These are phyloP conservation scores for Amanita muscaria DNA, from an alignment of 768 basidiomycete species.

Conservation along the genomic window DNA sequence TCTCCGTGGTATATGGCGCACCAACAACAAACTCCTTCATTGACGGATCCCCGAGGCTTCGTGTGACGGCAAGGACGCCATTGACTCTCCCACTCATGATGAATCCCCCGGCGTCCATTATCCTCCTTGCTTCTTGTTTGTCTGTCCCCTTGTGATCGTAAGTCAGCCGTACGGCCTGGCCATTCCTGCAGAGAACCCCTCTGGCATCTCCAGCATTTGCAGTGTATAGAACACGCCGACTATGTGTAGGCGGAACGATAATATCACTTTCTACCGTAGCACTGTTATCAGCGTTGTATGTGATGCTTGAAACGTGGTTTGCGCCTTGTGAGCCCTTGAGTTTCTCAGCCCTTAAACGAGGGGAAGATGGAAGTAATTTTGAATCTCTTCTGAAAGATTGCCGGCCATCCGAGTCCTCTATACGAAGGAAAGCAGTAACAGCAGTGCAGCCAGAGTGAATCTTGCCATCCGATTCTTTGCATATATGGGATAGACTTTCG, in stretches of 20 bases:
- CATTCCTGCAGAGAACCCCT: constrained; percentile 85
- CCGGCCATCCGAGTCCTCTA: constrained; percentile 72
- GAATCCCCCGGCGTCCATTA: constrained; percentile 96
- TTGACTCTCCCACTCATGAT: constrained; percentile 99
- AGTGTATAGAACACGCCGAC: constrained; percentile 79
- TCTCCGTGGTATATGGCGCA: constrained; percentile 97
- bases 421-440: constrained; percentile 88
- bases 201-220: constrained; percentile 97
- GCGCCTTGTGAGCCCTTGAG: constrained; percentile 16
- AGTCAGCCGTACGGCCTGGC: constrained; percentile 86
- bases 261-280: constrained; percentile 23
- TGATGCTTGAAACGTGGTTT: constrained; percentile 20
- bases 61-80: constrained; percentile 92
- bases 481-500: constrained; percentile 67
- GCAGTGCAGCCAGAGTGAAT: constrained; percentile 97
- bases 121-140: constrained; percentile 94
- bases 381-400: constrained; percentile 46
- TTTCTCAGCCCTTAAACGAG: neutral
- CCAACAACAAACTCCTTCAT: constrained; percentile 99
- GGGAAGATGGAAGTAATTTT: neutral
- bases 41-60: constrained; percentile 90
- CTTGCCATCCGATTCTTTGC: constrained; percentile 82
- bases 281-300: constrained; percentile 18
- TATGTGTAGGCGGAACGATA: constrained; percentile 36
- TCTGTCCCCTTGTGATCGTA: constrained; percentile 99